A percentile compares a stretch with the other conserved stretches of the same genome.
phyloP scores from a whole-genome alignment of 2,329 filamentous ascomycete species.

The Phaeosphaeriaceae sp. region DNA sequence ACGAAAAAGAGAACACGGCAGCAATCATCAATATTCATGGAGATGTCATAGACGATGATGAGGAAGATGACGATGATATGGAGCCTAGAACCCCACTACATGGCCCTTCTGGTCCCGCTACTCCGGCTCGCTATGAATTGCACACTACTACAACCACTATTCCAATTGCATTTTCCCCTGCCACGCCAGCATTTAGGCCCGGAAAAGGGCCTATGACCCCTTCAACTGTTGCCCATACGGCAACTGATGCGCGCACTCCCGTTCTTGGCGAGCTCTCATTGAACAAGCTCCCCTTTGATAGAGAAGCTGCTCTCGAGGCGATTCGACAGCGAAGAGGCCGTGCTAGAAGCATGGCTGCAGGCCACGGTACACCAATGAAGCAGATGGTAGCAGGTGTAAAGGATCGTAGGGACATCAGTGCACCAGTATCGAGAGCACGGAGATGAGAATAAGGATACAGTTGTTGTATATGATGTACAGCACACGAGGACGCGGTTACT shows the following conservation, averaged over 20 bases:
- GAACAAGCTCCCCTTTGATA: slow-evolving; percentile 52
- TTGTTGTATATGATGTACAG: slow-evolving; percentile 4
- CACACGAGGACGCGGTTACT: slow-evolving; percentile 2
- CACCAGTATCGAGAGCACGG: slow-evolving; percentile 46
- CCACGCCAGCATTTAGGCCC: slow-evolving; percentile 41
- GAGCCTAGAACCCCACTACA: slow-evolving; percentile 28
- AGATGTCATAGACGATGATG: slow-evolving; percentile 40
- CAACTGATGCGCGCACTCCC: slow-evolving; percentile 35
- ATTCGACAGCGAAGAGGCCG: slow-evolving; percentile 76
- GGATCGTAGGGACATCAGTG: slow-evolving; percentile 56
- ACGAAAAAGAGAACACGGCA: slow-evolving; percentile 20
- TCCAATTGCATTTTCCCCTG: slow-evolving; percentile 54
- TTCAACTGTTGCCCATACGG: slow-evolving; percentile 46
- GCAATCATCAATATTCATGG: slow-evolving; percentile 38
- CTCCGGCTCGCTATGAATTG: slow-evolving; percentile 46
- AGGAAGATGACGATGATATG: slow-evolving; percentile 30
- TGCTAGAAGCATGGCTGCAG: slow-evolving; percentile 71
- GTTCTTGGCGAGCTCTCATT: slow-evolving; percentile 40
- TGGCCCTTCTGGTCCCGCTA: slow-evolving; percentile 33
- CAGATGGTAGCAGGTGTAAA: slow-evolving; percentile 61
- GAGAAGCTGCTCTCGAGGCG: slow-evolving; percentile 76
- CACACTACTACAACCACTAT: slow-evolving; percentile 56
- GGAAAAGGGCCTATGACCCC: slow-evolving; percentile 36
- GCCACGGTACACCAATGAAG: slow-evolving; percentile 66
- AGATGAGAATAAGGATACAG: slow-evolving; percentile 13